Evolutionary conservation across 2,329 filamentous ascomycete species (phyloP).

Genomic region (Ilyonectria destructans): DNA sequence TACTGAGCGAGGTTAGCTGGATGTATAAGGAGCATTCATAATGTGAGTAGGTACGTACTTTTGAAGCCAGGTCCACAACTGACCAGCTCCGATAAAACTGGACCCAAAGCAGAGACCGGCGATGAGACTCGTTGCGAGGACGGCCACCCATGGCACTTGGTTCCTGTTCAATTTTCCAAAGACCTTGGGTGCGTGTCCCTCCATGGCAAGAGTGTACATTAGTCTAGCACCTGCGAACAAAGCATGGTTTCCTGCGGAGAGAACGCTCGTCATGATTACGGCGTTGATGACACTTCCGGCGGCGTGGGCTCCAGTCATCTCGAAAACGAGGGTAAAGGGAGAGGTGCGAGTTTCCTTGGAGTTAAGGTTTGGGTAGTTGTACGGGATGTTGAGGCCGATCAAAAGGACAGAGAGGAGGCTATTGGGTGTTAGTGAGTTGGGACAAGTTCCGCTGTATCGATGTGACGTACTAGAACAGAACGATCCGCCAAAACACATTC

Average conservation of each 20-base stretch:
- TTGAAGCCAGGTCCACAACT: slow-evolving; percentile 78
- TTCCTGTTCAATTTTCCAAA: slow-evolving; percentile 61
- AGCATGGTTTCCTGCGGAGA: slow-evolving; percentile 58
- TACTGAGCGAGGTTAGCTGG: slow-evolving; percentile 53
- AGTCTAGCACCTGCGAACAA: slow-evolving; percentile 55
- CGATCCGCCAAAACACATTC: slow-evolving; percentile 77
- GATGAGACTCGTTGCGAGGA: slow-evolving; percentile 69
- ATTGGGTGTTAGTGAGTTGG: slow-evolving; percentile 11
- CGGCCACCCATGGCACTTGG: slow-evolving; percentile 58
- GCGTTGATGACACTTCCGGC: slow-evolving; percentile 73
- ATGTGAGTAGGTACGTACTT: slow-evolving; percentile 62
- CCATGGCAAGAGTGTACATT: slow-evolving; percentile 56
- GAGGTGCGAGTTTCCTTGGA: slow-evolving; percentile 56
- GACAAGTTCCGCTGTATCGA: too few relatives aligned
- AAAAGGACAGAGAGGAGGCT: slow-evolving; percentile 58
- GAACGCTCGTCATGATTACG: slow-evolving; percentile 62
- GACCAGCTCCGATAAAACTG: slow-evolving; percentile 76
- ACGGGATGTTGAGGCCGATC: slow-evolving; percentile 73
- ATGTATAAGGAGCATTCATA: background rate
- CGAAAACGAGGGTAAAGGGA: slow-evolving; percentile 73
- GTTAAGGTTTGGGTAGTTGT: slow-evolving; percentile 59
- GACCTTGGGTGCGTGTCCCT: slow-evolving; percentile 69
- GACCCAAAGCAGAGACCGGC: slow-evolving; percentile 76
- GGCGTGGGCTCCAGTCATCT: slow-evolving; percentile 67
- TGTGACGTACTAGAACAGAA: slow-evolving; percentile 63